Base-by-base conservation (phyloP, 164 flowering plant genomes). In the Dillenia turbinata region DNA sequence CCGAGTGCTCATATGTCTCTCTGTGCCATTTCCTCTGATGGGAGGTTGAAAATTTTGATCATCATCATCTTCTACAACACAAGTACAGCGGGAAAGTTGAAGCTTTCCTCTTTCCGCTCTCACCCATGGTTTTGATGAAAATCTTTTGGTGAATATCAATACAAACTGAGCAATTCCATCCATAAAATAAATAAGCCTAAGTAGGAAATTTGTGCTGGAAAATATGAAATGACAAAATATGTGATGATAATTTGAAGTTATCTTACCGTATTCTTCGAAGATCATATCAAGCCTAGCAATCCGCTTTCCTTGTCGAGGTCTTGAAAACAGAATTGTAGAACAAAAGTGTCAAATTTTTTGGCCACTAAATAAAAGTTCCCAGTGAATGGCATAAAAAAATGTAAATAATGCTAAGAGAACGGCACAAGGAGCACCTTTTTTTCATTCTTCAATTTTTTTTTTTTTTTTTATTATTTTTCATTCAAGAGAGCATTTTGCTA, bases 251-350 rank as follows among this genome's bases (percentile, higher is more conserved):
- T 54, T 57, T 65, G 33, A 26, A 5, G 5, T 3, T 65, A 24
- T n/a, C 26, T 80, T 76, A 95, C 97, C 72, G 75, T 83, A 77
- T 77, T 95, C 96, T 77, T 92, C 96, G 73, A 84, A 90, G n/a
- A 90, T 73, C 63, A 95, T 81, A 76, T 87, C 81, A 45, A 87
- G 89, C 75, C 73, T 90, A 19, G 90, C 77, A 51, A 87, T 85
- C 66, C 79, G 69, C 77, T 88, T 92, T 73, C 86, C 92, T 63
- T 75, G 83, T 60, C 64, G 78, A 47, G 85, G 85, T 22, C 44
- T 77, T 63, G 93, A 62, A 44, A 84, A 56, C 47, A 82, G 67
- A 70, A 90, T 63, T 40, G 84, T 79, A n/a, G 15, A 10, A n/a
- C 44, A 24, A 56, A 26, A 40, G 40, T 14, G 12, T 19, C 16